Evolutionary conservation across 179 eudicot genomes (phyloP).

Genomic region (Silene vulgaris): DNA sequence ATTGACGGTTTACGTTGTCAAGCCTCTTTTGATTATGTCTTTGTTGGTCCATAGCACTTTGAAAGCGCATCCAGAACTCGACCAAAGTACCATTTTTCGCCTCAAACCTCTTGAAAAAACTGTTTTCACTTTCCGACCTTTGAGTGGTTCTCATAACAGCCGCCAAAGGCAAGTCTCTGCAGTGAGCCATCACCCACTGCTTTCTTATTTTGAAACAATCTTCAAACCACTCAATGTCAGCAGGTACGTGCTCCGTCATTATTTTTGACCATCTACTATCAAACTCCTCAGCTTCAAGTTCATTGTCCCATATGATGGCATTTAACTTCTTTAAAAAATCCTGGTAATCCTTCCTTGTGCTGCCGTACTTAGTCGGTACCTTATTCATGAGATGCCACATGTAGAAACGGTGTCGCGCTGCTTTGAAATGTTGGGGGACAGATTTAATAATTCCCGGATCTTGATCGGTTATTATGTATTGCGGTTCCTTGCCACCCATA

Average conservation of each 20-base stretch:
- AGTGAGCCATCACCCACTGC: not conserved
- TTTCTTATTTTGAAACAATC: not conserved
- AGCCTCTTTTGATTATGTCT: not conserved
- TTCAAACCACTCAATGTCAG: not conserved
- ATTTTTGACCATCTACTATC: not conserved
- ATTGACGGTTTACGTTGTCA: not conserved
- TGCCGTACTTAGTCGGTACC: not conserved
- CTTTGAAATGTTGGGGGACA: not conserved
- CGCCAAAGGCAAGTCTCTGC: not conserved
- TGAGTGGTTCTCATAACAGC: not conserved
- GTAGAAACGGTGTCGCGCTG: not conserved
- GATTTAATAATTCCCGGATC: not conserved
- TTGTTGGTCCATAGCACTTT: not conserved
- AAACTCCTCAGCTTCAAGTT: not conserved
- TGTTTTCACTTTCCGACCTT: constrained; percentile 4
- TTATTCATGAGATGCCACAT: not conserved
- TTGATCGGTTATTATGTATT: not conserved
- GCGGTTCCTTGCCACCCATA: not conserved
- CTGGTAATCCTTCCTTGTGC: too few species aligned
- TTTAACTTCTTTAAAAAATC: not conserved
- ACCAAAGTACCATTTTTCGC: not conserved
- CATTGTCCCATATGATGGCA: not conserved
- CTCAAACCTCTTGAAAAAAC: not conserved
- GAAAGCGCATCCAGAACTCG: constrained; percentile 7
- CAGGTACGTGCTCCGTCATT: not conserved